Conservation (phyloP, 805 yeast genomes). For the Blastobotrys muscicola region DNA sequence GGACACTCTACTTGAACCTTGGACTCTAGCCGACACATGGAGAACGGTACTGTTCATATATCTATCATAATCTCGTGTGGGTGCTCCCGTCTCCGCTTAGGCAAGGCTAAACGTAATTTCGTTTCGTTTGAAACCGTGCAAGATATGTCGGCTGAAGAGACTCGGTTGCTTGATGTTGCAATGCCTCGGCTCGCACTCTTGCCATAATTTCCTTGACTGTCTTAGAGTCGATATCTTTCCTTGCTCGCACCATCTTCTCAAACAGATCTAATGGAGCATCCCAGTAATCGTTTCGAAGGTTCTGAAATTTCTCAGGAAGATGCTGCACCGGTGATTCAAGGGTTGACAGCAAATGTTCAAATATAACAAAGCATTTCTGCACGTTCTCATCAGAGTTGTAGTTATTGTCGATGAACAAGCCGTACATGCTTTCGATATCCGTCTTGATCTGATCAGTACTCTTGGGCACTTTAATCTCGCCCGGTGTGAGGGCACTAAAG, state of each 20-base stretch:
- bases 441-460: slow-evolving; percentile 43
- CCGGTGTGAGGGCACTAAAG: slow-evolving; percentile 39
- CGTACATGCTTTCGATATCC: slow-evolving; percentile 51
- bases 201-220: slow-evolving; percentile 26
- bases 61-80: too few species aligned
- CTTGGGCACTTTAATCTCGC: slow-evolving; percentile 30
- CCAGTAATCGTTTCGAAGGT: slow-evolving; percentile 55
- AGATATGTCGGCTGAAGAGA: slow-evolving; percentile 10
- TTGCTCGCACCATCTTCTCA: slow-evolving; percentile 45
- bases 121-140: slow-evolving; percentile 5
- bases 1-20: too few species aligned
- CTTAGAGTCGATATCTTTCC: slow-evolving; percentile 30
- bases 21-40: too few species aligned
- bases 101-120: too few species aligned
- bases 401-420: slow-evolving; percentile 36
- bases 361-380: slow-evolving; percentile 43
- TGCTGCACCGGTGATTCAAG: slow-evolving; percentile 36
- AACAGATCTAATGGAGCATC: slow-evolving; percentile 70
- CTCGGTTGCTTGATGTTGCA: slow-evolving; percentile 12
- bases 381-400: slow-evolving; percentile 27
- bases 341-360: slow-evolving; percentile 54
- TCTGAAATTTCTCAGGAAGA: slow-evolving; percentile 48
- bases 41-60: too few species aligned
- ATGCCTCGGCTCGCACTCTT: slow-evolving; percentile 17
- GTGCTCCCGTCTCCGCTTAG: too few species aligned